Evolutionary conservation across 768 basidiomycete species (phyloP), one percentile per base, ranked within the genome.

Genomic region (Scleroderma citrinum): DNA sequence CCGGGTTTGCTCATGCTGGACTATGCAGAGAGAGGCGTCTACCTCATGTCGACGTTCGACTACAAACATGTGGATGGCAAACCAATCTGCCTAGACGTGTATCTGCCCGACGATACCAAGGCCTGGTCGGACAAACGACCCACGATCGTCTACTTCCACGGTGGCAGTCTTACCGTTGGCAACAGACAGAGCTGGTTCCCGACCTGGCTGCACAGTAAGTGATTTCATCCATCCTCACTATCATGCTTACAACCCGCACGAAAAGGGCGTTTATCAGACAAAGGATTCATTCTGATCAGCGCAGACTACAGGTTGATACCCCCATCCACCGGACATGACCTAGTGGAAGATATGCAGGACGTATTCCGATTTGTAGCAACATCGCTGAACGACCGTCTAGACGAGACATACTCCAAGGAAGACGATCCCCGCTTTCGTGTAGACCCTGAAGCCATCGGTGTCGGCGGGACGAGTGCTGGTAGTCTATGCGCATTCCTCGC

Each of bases 401-500:
- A 51, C 14, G 41, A 38, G 31, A 34, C 46, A 30, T n/a, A 26
- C 19, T 35, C 23, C 42, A 14, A 21, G 12, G 26, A 32, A 17
- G n/a, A n/a, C 26, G 6, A 16, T 41, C n/a, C 37, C 39, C 17
- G 7, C 46, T 74, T 70, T 50, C 62, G 59, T 31, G 57, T 85
- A 30, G 72, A 83, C 53, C 35, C 64, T 14, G 54, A 69, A 1
- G 59, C 71, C 2, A 69, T 85, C 13, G 76, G 71, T 0, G 81
- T 79, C 2, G 66, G 75, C 4, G 85, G 83, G 1, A 70, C 72
- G 13, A 83, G 81, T 52, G 76, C 81, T 0, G 84, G 84, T 10
- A 82, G 80, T 2, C 63, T 77, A n/a, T 82, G 81, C 51, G 79
- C 81, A 1, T 83, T 81, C 56, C 70, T 85, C 11, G 77, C 80